A percentile compares a stretch with the other conserved stretches of the same genome.
Conservation (phyloP, 1,139 yeast species). For the Hyphopichia buzzinii region DNA sequence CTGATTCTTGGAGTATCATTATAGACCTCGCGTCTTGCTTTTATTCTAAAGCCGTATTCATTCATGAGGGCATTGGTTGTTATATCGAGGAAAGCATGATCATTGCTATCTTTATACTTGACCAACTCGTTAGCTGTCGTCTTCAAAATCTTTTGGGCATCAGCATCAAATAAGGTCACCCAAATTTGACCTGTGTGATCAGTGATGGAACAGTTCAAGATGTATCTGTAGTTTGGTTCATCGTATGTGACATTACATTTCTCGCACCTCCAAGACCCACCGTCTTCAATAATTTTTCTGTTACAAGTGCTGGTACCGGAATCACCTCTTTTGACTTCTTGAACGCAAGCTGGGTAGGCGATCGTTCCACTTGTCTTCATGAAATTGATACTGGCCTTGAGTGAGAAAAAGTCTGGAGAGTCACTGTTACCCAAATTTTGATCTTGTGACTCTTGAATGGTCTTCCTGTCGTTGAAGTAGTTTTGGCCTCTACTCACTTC, state of each 20-base stretch:
- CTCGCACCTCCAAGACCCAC: slow-evolving; percentile 87
- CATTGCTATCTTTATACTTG: slow-evolving; percentile 33
- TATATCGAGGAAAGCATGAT: slow-evolving; percentile 44
- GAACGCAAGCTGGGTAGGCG: slow-evolving; percentile 87
- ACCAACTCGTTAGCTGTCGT: slow-evolving; percentile 66
- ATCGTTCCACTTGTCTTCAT: slow-evolving; percentile 66
- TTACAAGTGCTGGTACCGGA: slow-evolving; percentile 53
- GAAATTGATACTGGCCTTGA: slow-evolving; percentile 72
- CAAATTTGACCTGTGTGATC: slow-evolving; percentile 85
- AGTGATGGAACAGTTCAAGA: slow-evolving; percentile 65
- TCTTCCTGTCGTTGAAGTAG: slow-evolving; percentile 50
- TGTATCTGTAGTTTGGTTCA: slow-evolving; percentile 76
- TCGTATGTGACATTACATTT: slow-evolving; percentile 72
- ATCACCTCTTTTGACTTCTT: slow-evolving; percentile 33
- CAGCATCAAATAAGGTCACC: slow-evolving; percentile 85
- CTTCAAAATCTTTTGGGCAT: slow-evolving; percentile 69
- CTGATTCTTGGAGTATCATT: slow-evolving; percentile 78
- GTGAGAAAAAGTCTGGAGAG: slow-evolving; percentile 72
- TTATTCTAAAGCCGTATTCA: slow-evolving; percentile 70
- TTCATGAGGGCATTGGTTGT: slow-evolving; percentile 58
- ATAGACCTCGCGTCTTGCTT: slow-evolving; percentile 81
- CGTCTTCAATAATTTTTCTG: slow-evolving; percentile 74
- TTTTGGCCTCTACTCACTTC: slow-evolving; percentile 24
- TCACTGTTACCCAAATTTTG: slow-evolving; percentile 73
- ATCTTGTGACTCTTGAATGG: slow-evolving; percentile 64